Evolutionary conservation across 805 yeast genomes (phyloP), one percentile per base, ranked within the genome.

Genomic region (Kluyveromyces wickerhamii): DNA sequence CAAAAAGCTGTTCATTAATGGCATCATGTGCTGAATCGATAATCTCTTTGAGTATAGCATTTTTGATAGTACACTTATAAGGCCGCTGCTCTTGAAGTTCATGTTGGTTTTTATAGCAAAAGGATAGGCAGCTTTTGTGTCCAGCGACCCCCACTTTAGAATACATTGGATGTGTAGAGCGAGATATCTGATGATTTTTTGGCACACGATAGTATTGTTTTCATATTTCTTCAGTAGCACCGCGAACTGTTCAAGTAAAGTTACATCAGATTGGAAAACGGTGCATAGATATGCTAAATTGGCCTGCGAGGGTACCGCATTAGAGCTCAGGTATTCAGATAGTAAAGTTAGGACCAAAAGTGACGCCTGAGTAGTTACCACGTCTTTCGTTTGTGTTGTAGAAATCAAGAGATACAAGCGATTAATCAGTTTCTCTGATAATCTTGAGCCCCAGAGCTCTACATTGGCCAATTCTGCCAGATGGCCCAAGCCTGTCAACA

Each of bases 1-100:
- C 10, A 27, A 32, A 14, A 34, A 32, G 7, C 23, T 11, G 12
- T 29, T 18, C 10, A 26, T 26, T 3, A 31, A 19, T 10, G 16
- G 10, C 12, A 21, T 32, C 14, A 25, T 10, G 8, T 27, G 21
- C 9, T 21, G 12, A 5, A 32, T 32, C 21, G 29, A 16, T 10
- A 27, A 29, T 6, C 27, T 22, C 10, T 22, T 29, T 10, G 13
- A 29, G 16, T 34, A 37, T 12, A 35, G 22, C 13, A 35, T 12
- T 11, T 21, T 18, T 5, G 41, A 32, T 15, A 38, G 24, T 19
- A 23, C 26, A 4, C 34, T 31, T 13, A 38, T 27, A 14, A 31
- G n/a, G 1, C 41, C 41, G 3, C 27, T 21, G 10, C 31, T 17
- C 27, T 35, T 26, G 4, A 38, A 27, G 11, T 21, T 11, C 14